phyloP scores from a whole-genome alignment of 768 basidiomycete genomes.

The Polyporus arcularius region DNA sequence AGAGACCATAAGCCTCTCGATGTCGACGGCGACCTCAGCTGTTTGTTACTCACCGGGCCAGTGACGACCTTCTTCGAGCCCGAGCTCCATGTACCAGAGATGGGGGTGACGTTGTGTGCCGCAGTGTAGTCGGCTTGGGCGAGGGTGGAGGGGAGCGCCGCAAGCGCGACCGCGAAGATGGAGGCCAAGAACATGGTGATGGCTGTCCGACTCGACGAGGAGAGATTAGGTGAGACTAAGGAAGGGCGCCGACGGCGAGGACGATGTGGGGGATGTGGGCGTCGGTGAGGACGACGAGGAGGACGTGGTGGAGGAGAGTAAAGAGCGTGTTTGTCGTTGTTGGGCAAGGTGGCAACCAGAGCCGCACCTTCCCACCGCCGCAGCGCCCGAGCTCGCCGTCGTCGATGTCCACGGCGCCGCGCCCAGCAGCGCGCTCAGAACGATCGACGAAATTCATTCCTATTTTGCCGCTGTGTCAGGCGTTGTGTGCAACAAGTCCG shows the following conservation, averaged over 20 bases:
- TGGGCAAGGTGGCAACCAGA: constrained; percentile 15
- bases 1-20: background rate
- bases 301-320: constrained; percentile 20
- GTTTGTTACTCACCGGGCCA: constrained; percentile 65
- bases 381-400: background rate
- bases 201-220: constrained; percentile 15
- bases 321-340: constrained; percentile 29
- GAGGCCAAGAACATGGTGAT: constrained; percentile 15
- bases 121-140: constrained; percentile 40
- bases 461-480: background rate
- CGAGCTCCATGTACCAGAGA: constrained; percentile 86
- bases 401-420: background rate
- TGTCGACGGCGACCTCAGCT: background rate
- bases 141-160: constrained; percentile 32
- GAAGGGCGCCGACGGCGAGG: constrained; percentile 22
- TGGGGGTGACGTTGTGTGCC: constrained; percentile 64
- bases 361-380: constrained; percentile 5
- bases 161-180: constrained; percentile 28
- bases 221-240: constrained; percentile 21
- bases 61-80: constrained; percentile 77
- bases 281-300: constrained; percentile 19
- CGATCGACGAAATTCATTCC: background rate
- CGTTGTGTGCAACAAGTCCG: background rate
- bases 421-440: background rate
- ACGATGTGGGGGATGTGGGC: constrained; percentile 6